Evolutionary conservation across 108 stramenopile genomes (phyloP), one percentile per base, ranked within the genome.

Genomic region (Nitzschia palea): DNA sequence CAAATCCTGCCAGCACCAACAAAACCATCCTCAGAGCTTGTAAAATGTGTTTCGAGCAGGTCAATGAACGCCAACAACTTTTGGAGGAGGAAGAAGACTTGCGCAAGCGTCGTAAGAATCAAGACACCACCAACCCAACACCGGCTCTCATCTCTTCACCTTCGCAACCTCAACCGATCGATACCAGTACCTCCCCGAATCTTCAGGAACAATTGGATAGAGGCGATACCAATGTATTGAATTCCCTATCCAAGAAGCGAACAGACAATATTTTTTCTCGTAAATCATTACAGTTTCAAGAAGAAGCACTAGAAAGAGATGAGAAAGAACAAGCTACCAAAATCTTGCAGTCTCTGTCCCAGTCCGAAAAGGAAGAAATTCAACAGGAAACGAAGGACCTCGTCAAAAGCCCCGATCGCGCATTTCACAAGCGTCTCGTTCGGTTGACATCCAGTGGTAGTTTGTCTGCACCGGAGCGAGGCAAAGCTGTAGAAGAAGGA

Each of bases 11-110:
- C 54, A 55, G 18, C 67, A 44, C 28, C 27, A 58, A 48, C 59
- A 69, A 68, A n/a, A 63, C 67, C 32, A 86, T 76, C 28, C 69
- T 89, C 52, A 57, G 91, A 40, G 84, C 87, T 8, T 93, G 91
- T 54, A 82, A 88, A 68, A 79, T 79, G 72, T 93, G 87, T 61
- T 78, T 85, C 51, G 87, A 93, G 45, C 88, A 93, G 53, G 68
- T 90, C 5, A 65, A 71, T 12, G 85, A 40, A 58, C 80, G 37
- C 28, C 80, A 62, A 31, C 55, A 60, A 35, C 37, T 52, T 6
- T 48, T 70, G 42, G 44, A 56, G 26, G 71, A 59, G 12, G 71
- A 54, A n/a, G 70, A 65, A 48, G 71, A 58, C 2, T 18, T n/a
- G n/a, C 55, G 55, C 25, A 64, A 57, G 12, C 20, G 40, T 1